Base-by-base conservation (phyloP, 1,139 yeast genomes). In the Pichia sp. region DNA sequence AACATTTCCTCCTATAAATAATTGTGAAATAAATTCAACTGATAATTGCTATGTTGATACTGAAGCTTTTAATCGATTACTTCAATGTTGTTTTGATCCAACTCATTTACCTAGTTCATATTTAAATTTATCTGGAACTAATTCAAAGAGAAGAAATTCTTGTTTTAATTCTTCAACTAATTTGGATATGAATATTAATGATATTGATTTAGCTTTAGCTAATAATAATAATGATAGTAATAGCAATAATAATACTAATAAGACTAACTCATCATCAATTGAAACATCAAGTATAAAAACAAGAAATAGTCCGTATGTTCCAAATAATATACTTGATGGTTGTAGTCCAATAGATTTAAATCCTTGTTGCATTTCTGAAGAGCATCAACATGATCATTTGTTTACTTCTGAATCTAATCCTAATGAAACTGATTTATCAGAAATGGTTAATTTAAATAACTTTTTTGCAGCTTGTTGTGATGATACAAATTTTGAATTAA, bases 51-150 rank as follows among this genome's bases (percentile, higher is more conserved):
- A 42, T 10, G 42, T 48, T 8, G 52, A 53, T 25, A 23, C 47
- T 9, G 45, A 43, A 12, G 43, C 55, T 2, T 37, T 57, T 24
- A 59, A 53, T 32, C 61, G 58, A 25, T 47, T 58, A 16, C 41
- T 58, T 20, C 49, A 55, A 37, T 59, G 63, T 39, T 58, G 61
- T 43, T 56, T 57, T 39, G 63, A 59, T 39, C 58, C 61, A 3
- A 47, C 57, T 0, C 60, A 57, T 49, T 35, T 58, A 11, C 27
- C 25, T 25, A 5, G 22, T 26, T 32, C 35, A 12, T 6, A n/a
- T 30, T n/a, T 26, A 3, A n/a, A n/a, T n/a, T n/a, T n/a, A n/a
- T n/a, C n/a, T n/a, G n/a, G n/a, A n/a, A n/a, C n/a, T n/a, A n/a
- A n/a, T n/a, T 6, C 33, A 8, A 31, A 31, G 20, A 31, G 6